These are phyloP conservation scores for Heimioporus punctisporus DNA, from an alignment of 1,284 basidiomycete genomes.

Conservation along the genomic window DNA sequence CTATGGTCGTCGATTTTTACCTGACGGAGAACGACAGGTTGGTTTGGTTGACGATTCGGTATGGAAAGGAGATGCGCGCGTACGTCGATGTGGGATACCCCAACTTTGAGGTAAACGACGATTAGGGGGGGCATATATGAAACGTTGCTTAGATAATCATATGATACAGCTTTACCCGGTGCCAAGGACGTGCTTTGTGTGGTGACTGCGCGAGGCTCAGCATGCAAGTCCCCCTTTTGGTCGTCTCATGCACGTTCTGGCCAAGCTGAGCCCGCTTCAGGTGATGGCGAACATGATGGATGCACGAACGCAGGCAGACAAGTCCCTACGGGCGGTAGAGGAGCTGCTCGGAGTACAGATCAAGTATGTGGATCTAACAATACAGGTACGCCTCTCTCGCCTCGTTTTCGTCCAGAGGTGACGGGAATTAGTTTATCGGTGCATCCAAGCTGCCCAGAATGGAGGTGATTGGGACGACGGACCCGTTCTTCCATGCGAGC, in stretches of 20 bases:
- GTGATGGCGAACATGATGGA: conserved; percentile 12
- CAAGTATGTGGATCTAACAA: conserved; percentile 30
- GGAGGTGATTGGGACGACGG: conserved; percentile 67
- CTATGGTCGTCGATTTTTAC: not conserved
- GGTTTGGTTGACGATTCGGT: conserved; percentile 43
- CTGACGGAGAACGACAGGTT: conserved; percentile 29
- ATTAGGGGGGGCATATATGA: too few species aligned
- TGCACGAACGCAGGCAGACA: not conserved
- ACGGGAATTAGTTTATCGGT: conserved; percentile 58
- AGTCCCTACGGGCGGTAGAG: conserved; percentile 4
- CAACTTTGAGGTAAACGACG: conserved; percentile 10
- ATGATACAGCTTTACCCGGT: not conserved
- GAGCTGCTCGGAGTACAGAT: conserved; percentile 13
- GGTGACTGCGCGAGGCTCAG: not conserved
- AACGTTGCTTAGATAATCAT: not conserved
- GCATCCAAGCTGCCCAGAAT: conserved; percentile 68
- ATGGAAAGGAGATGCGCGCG: conserved; percentile 48
- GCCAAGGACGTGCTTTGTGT: not conserved
- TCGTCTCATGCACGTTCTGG: not conserved
- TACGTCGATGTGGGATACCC: conserved; percentile 48
- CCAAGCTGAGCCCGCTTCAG: conserved; percentile 15
- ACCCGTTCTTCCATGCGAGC: conserved; percentile 73
- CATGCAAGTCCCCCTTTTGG: conserved; percentile 2
- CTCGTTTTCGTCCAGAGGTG: conserved; percentile 3
- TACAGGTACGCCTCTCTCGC: conserved; percentile 21